Evolutionary conservation across 176 grass and related monocot genomes (phyloP).

Genomic region (Ensete glaucum): DNA sequence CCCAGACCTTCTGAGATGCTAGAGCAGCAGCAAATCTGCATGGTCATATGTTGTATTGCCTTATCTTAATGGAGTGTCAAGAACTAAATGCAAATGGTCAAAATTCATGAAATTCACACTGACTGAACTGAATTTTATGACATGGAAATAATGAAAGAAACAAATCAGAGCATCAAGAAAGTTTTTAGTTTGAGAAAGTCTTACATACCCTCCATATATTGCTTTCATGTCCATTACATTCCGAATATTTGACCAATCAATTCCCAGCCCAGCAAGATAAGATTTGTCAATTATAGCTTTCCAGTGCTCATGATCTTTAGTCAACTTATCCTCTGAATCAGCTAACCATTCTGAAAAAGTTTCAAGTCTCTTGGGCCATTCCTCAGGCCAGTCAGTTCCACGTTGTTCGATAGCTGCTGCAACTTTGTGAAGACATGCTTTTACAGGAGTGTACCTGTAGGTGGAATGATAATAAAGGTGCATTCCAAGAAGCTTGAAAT

Average conservation of each 20-base stretch:
- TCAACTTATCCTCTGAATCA: constrained; percentile 48
- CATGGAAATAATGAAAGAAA: constrained; percentile 4
- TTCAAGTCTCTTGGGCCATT: constrained; percentile 89
- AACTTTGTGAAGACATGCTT: constrained; percentile 74
- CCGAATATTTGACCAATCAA: constrained; percentile 81
- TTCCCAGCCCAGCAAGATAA: constrained; percentile 75
- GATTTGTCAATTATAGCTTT: constrained; percentile 79
- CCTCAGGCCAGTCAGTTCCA: constrained; percentile 86
- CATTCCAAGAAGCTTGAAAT: background rate
- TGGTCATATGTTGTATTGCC: background rate
- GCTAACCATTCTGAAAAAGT: constrained; percentile 76
- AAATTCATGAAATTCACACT: background rate
- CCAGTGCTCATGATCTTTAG: constrained; percentile 65
- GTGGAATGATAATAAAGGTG: background rate
- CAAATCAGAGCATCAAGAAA: background rate
- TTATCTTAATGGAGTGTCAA: background rate
- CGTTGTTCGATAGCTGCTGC: constrained; percentile 78
- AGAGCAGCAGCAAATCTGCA: constrained; percentile 84
- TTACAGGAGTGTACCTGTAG: constrained; percentile 68
- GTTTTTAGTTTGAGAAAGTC: constrained; percentile 2
- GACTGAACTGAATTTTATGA: background rate
- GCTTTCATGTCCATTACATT: constrained; percentile 94
- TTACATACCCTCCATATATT: constrained; percentile 71
- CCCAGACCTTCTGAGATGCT: constrained; percentile 76
- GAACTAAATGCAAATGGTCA: background rate